Percentiles rank a stretch among this genome's conserved stretches.
These are phyloP conservation scores for Orbilia javanica DNA, from an alignment of 2,329 filamentous ascomycete species.

Conservation along the genomic window DNA sequence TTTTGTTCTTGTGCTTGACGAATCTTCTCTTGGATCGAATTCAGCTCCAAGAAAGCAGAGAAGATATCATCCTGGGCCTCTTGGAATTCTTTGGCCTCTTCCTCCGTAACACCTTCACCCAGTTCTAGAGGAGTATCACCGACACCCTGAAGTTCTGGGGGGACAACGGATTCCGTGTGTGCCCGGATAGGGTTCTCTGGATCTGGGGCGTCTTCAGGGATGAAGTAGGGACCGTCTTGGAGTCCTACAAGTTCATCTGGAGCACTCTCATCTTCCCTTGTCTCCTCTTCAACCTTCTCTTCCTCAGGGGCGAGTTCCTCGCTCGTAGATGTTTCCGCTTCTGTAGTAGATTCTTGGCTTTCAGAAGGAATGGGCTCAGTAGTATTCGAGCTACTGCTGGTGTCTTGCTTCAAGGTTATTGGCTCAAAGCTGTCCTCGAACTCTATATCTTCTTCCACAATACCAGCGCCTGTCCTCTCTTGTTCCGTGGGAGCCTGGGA, in stretches of 20 bases:
- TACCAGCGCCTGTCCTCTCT: background rate
- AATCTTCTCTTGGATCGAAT: constrained; percentile 44
- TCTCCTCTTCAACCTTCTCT: constrained; percentile 27
- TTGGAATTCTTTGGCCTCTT: constrained; percentile 55
- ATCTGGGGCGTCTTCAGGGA: constrained; percentile 29
- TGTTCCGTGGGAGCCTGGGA: background rate
- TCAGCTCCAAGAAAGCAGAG: constrained; percentile 48
- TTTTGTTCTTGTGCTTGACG: constrained; percentile 21
- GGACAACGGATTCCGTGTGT: constrained; percentile 6
- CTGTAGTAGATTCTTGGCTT: background rate
- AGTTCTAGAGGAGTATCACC: constrained; percentile 42
- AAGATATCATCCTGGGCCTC: constrained; percentile 56
- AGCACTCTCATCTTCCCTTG: constrained; percentile 37
- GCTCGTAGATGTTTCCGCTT: constrained; percentile 6
- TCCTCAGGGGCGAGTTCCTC: constrained; percentile 31
- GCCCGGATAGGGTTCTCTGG: background rate
- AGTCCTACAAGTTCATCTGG: constrained; percentile 32
- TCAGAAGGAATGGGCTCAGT: background rate
- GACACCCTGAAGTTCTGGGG: constrained; percentile 25
- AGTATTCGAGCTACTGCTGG: background rate
- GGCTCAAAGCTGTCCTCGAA: constrained; percentile 27
- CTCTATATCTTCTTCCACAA: background rate
- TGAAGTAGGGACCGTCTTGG: constrained; percentile 52
- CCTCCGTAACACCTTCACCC: constrained; percentile 50
- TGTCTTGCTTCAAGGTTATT: background rate